Conservation (phyloP, 768 basidiomycete genomes). For the Cytidiella melzeri region DNA sequence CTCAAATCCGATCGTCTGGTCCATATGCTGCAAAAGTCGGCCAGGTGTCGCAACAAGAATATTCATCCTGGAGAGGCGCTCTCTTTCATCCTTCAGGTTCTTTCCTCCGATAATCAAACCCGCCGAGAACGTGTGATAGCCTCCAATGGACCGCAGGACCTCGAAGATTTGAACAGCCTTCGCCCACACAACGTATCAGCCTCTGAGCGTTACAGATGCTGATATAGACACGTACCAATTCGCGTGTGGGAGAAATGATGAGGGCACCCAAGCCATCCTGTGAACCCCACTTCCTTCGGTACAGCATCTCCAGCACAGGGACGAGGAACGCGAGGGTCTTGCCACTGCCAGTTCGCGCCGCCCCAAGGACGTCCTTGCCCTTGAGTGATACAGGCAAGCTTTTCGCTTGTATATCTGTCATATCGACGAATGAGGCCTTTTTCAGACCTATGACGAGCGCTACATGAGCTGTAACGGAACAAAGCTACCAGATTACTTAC, state of each 20-base stretch:
- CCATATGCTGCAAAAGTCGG: constrained; percentile 93
- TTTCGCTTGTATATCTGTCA: constrained; percentile 74
- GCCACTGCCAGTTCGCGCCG: constrained; percentile 66
- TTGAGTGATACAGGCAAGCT: constrained; percentile 56
- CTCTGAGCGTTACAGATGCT: not conserved
- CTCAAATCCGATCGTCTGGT: constrained; percentile 94
- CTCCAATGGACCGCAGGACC: constrained; percentile 88
- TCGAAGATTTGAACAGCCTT: constrained; percentile 98
- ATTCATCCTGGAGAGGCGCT: constrained; percentile 89
- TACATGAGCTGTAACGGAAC: not conserved
- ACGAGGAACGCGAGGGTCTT: constrained; percentile 72
- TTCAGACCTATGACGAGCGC: constrained; percentile 65
- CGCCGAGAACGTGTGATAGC: constrained; percentile 87
- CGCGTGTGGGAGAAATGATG: constrained; percentile 90
- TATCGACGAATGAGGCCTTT: constrained; percentile 77
- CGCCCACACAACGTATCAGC: not conserved
- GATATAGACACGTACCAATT: constrained; percentile 50
- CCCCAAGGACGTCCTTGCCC: constrained; percentile 61
- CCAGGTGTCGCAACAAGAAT: constrained; percentile 98
- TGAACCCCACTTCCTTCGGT: constrained; percentile 64
- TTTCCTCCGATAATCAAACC: constrained; percentile 96
- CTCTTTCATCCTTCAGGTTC: constrained; percentile 87
- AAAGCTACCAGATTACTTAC: constrained; percentile 27
- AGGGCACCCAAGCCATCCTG: constrained; percentile 79
- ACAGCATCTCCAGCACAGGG: constrained; percentile 58